A percentile compares a stretch with the other conserved stretches of the same genome.
Evolutionary conservation across 768 basidiomycete species (phyloP).

Genomic region (Clitopilus passeckerianus): DNA sequence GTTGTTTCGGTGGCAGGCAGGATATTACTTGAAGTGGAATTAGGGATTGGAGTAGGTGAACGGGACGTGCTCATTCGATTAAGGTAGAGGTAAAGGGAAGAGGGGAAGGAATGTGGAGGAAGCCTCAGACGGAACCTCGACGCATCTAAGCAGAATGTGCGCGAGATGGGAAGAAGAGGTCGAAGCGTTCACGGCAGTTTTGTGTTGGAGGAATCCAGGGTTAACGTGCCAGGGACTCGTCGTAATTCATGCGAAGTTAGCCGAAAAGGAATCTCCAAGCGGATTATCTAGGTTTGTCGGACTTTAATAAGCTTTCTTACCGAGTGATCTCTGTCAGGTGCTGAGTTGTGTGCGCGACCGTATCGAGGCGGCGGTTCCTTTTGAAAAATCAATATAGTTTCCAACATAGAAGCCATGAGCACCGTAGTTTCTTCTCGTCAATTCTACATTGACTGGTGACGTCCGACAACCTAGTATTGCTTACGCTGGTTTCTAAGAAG

Average conservation of each 20-base stretch:
- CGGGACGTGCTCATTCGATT: conserved; percentile 47
- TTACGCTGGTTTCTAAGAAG: not conserved
- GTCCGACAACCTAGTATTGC: not conserved
- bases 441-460: not conserved
- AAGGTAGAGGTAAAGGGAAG: conserved; percentile 25
- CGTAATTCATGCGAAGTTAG: not conserved
- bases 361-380: not conserved
- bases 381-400: not conserved
- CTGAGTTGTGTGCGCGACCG: not conserved
- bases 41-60: conserved; percentile 40
- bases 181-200: conserved; percentile 7
- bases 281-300: conserved; percentile 1
- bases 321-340: not conserved
- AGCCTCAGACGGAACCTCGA: conserved; percentile 37
- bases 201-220: not conserved
- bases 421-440: not conserved
- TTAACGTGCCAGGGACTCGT: not conserved
- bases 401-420: not conserved
- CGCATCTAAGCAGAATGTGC: conserved; percentile 25
- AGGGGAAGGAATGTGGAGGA: conserved; percentile 17
- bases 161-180: conserved; percentile 18
- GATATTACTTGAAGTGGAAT: conserved; percentile 33
- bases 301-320: not conserved
- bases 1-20: conserved; percentile 26
- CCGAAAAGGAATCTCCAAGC: not conserved